A percentile compares a stretch with the other conserved stretches of the same genome.
phyloP scores from a whole-genome alignment of 2,329 filamentous ascomycete species.

The Xylariaceae sp. region DNA sequence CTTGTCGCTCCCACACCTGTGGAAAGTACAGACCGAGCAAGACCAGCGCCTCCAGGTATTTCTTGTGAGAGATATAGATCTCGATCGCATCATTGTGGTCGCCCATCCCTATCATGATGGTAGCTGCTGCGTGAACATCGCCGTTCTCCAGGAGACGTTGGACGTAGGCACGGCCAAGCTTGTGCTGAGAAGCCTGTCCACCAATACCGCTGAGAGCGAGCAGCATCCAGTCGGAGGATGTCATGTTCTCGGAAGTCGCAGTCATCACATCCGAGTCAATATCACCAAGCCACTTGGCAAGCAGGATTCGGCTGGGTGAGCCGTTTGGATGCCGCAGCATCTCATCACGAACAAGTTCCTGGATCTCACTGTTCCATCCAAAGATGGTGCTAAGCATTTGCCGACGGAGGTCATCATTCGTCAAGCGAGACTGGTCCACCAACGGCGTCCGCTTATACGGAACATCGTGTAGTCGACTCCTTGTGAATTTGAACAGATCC shows the following conservation, averaged over 20 bases:
- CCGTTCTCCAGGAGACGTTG: conserved; percentile 85
- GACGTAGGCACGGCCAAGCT: conserved; percentile 85
- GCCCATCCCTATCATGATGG: conserved; percentile 87
- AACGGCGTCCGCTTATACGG: conserved; percentile 69
- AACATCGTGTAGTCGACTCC: conserved; percentile 75
- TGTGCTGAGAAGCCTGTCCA: conserved; percentile 73
- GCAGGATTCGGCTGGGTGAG: conserved; percentile 73
- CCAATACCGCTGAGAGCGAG: conserved; percentile 87
- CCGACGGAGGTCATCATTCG: conserved; percentile 73
- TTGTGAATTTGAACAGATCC: conserved; percentile 84
- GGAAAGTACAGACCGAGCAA: conserved; percentile 81
- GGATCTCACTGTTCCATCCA: conserved; percentile 84
- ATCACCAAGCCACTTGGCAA: conserved; percentile 91
- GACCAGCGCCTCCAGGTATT: conserved; percentile 88
- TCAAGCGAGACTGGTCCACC: conserved; percentile 54
- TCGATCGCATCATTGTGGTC: conserved; percentile 94
- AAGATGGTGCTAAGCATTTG: conserved; percentile 96
- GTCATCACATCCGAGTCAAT: conserved; percentile 77
- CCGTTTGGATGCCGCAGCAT: conserved; percentile 68
- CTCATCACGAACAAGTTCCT: conserved; percentile 80
- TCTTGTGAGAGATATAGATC: conserved; percentile 87
- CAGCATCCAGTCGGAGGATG: conserved; percentile 94
- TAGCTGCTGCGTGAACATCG: conserved; percentile 87
- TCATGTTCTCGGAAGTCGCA: conserved; percentile 79
- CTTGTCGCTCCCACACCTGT: conserved; percentile 84